Percentiles rank a stretch among this genome's conserved stretches.
Conservation (phyloP, 768 basidiomycete genomes). For the Panaeolus papilionaceus region DNA sequence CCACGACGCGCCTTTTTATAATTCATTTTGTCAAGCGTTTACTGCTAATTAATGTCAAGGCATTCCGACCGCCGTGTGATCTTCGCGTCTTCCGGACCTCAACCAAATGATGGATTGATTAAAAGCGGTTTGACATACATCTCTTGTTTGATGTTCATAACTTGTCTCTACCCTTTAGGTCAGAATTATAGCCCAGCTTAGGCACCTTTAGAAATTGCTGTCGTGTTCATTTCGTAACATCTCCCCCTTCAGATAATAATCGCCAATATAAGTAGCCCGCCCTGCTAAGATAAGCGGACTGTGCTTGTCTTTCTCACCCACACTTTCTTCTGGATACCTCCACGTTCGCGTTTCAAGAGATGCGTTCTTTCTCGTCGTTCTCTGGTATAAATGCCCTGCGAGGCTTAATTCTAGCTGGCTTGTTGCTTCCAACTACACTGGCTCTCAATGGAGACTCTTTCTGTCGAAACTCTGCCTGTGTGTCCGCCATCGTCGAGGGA, state of each 20-base stretch:
- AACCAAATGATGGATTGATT: not conserved
- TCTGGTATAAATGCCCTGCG: slow-evolving; percentile 19
- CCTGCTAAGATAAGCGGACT: slow-evolving; percentile 2
- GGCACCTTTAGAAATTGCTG: slow-evolving; percentile 11
- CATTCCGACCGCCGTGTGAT: not conserved
- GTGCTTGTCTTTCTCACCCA: slow-evolving; percentile 8
- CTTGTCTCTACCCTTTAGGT: not conserved
- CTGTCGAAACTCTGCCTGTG: slow-evolving; percentile 51
- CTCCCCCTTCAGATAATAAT: slow-evolving; percentile 4
- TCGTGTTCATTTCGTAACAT: slow-evolving; percentile 15
- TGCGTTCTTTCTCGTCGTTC: slow-evolving; percentile 17
- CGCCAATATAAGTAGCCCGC: not conserved
- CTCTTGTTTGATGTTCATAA: slow-evolving; percentile 3
- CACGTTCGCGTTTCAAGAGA: not conserved
- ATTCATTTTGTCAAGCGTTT: not conserved
- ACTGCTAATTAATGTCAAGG: not conserved
- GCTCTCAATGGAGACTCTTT: slow-evolving; percentile 50
- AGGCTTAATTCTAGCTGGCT: not conserved
- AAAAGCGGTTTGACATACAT: slow-evolving; percentile 5
- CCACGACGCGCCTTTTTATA: not conserved
- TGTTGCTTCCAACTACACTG: slow-evolving; percentile 26
- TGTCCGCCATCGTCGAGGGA: slow-evolving; percentile 51
- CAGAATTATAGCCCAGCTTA: slow-evolving; percentile 3
- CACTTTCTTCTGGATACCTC: slow-evolving; percentile 1
- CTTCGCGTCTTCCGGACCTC: slow-evolving; percentile 5